phyloP scores from a whole-genome alignment of 2,329 filamentous ascomycete species.

The Endoconidiophora polonica region DNA sequence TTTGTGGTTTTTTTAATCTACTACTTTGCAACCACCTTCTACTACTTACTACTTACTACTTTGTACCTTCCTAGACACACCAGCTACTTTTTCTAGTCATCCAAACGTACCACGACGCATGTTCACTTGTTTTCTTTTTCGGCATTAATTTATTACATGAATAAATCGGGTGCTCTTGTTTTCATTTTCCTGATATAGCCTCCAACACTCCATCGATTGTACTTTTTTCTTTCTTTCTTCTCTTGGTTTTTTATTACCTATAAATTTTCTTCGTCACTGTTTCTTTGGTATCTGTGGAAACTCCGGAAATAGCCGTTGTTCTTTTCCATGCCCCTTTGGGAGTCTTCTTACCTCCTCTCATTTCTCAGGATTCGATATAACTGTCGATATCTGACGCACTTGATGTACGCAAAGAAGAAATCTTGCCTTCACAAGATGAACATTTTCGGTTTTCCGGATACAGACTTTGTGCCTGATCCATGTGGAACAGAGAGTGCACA shows the following conservation, averaged over 20 bases:
- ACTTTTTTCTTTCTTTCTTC: neutral
- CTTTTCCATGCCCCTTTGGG: neutral
- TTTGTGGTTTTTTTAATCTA: neutral
- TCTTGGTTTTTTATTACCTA: neutral
- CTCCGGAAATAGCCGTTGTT: neutral
- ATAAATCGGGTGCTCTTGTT: neutral
- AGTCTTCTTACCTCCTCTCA: neutral
- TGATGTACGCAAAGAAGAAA: too few relatives aligned
- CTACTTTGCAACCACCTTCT: neutral
- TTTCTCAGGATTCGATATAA: too few relatives aligned
- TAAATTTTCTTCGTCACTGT: neutral
- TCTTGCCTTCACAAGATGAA: too few relatives aligned
- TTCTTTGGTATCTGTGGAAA: neutral
- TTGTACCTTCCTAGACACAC: neutral
- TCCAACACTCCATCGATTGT: neutral
- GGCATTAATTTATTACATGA: slow-evolving; percentile 3
- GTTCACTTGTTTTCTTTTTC: neutral
- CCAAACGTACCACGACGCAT: neutral
- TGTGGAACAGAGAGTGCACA: neutral
- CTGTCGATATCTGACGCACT: too few relatives aligned
- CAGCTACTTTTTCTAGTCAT: neutral
- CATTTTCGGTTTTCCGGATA: too few relatives aligned
- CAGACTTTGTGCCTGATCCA: neutral
- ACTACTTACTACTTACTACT: neutral
- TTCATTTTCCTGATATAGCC: neutral